Percentiles rank a stretch among this genome's conserved stretches.
Evolutionary conservation across 225 moss, liverwort and hornwort genomes (phyloP).

Genomic region (Physcomitrellopsis africana): DNA sequence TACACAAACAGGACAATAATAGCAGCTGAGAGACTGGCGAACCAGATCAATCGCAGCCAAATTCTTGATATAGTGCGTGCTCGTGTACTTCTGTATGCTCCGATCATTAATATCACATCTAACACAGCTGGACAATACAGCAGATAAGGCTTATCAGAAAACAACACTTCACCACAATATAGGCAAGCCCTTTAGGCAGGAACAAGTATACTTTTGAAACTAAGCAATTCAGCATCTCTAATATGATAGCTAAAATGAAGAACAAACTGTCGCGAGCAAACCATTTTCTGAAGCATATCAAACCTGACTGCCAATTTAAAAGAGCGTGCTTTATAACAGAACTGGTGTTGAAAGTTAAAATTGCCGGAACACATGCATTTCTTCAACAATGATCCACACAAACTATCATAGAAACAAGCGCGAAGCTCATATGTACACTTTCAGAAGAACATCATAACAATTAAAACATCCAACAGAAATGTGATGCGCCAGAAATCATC

Average conservation of each 20-base stretch:
- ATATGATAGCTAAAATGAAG: slow-evolving; percentile 10
- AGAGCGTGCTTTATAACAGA: background rate
- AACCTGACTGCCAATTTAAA: slow-evolving; percentile 7
- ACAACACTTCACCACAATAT: background rate
- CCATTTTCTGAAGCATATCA: background rate
- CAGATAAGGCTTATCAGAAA: slow-evolving; percentile 21
- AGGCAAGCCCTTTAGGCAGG: background rate
- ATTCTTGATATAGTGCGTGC: slow-evolving; percentile 75
- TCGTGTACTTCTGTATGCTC: slow-evolving; percentile 87
- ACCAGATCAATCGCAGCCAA: slow-evolving; percentile 77
- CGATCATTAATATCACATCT: slow-evolving; percentile 80
- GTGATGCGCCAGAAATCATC: background rate
- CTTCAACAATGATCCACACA: slow-evolving; percentile 8
- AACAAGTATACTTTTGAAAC: background rate
- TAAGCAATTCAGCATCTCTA: background rate
- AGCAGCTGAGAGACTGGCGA: slow-evolving; percentile 56
- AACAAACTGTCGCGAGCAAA: slow-evolving; percentile 10
- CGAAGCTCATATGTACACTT: background rate
- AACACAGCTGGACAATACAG: slow-evolving; percentile 67
- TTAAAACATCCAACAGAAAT: background rate
- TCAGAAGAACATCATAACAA: background rate
- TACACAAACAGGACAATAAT: slow-evolving; percentile 75
- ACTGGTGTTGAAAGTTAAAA: background rate
- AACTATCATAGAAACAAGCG: background rate
- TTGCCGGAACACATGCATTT: background rate